These are phyloP conservation scores for Trypanosomatidae sp. DNA, from an alignment of 208 protist species.

Conservation along the genomic window DNA sequence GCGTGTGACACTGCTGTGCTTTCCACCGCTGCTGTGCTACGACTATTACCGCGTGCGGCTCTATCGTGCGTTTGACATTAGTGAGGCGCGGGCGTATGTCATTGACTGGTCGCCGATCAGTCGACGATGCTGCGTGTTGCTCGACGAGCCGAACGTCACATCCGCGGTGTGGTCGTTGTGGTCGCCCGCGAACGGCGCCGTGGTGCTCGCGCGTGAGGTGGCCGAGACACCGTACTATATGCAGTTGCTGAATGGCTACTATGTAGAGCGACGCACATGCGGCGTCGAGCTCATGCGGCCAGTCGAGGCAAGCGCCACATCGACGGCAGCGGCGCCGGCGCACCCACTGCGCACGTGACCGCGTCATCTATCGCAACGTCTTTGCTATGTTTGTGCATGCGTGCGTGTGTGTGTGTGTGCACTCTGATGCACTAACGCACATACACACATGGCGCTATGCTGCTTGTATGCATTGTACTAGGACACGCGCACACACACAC, in stretches of 20 bases:
- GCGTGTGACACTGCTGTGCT: too few relatives aligned
- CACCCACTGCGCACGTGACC: too few relatives aligned
- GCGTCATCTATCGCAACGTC: too few relatives aligned
- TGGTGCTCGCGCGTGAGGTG: slow-evolving; percentile 62
- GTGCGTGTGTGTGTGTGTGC: too few relatives aligned
- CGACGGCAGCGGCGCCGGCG: too few relatives aligned
- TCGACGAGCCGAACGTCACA: slow-evolving; percentile 61
- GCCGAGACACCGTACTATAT: slow-evolving; percentile 48
- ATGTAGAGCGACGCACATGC: slow-evolving; percentile 72
- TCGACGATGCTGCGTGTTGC: slow-evolving; percentile 51
- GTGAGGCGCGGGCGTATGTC: slow-evolving; percentile 40
- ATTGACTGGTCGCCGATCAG: slow-evolving; percentile 73
- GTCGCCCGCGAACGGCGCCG: slow-evolving; percentile 70
- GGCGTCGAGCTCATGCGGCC: slow-evolving; percentile 47
- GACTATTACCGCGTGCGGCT: slow-evolving; percentile 82
- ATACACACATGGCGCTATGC: too few relatives aligned
- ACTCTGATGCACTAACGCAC: too few relatives aligned
- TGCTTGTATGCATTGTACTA: too few relatives aligned
- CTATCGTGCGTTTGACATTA: slow-evolving; percentile 56
- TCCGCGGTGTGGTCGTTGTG: slow-evolving; percentile 80
- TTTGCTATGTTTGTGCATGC: too few relatives aligned
- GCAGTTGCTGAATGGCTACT: slow-evolving; percentile 72
- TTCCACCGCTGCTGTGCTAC: too few relatives aligned
- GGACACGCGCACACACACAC: too few relatives aligned
- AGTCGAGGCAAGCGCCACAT: too few relatives aligned